A percentile compares a stretch with the other conserved stretches of the same genome.
Evolutionary conservation across 495 filamentous ascomycete genomes (phyloP).

Genomic region (Aspergillus incahuasiensis): DNA sequence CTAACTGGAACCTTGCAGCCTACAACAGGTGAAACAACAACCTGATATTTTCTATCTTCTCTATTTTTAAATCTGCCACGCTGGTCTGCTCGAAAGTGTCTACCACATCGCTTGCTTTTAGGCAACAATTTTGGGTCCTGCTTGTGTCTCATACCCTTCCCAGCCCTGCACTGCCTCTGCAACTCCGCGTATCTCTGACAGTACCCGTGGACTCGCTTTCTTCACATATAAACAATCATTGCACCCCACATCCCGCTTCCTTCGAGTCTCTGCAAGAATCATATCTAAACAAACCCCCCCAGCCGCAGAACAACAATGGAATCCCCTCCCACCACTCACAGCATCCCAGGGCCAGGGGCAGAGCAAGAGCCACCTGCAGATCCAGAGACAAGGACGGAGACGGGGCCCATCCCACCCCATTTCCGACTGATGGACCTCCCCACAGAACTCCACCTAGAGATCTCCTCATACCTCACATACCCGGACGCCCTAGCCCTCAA

Average conservation of each 20-base stretch:
- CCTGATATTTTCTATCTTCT: not conserved
- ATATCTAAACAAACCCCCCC: too few relatives aligned
- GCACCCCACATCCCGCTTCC: not conserved
- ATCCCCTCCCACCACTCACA: not conserved
- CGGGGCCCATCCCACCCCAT: not conserved
- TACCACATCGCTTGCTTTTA: constrained; percentile 2
- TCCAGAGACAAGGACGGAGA: too few relatives aligned
- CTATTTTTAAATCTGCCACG: constrained; percentile 11
- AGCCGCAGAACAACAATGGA: not conserved
- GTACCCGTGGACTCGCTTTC: not conserved
- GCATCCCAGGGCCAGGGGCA: too few relatives aligned
- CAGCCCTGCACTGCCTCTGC: constrained; percentile 6
- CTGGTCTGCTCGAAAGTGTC: not conserved
- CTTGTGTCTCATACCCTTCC: constrained; percentile 3
- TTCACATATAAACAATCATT: not conserved
- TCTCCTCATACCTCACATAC: constrained; percentile 73
- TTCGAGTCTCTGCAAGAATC: not conserved
- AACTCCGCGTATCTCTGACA: too few relatives aligned
- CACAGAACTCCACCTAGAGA: constrained; percentile 64
- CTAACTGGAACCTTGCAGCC: too few relatives aligned
- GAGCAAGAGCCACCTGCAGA: too few relatives aligned
- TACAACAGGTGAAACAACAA: too few relatives aligned
- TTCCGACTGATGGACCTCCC: constrained; percentile 44
- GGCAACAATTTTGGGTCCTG: constrained; percentile 10
- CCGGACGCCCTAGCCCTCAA: constrained; percentile 69